Percentiles rank a stretch among this genome's conserved stretches.
Conservation (phyloP, 345 rosid species). For the Limnanthes douglasii region DNA sequence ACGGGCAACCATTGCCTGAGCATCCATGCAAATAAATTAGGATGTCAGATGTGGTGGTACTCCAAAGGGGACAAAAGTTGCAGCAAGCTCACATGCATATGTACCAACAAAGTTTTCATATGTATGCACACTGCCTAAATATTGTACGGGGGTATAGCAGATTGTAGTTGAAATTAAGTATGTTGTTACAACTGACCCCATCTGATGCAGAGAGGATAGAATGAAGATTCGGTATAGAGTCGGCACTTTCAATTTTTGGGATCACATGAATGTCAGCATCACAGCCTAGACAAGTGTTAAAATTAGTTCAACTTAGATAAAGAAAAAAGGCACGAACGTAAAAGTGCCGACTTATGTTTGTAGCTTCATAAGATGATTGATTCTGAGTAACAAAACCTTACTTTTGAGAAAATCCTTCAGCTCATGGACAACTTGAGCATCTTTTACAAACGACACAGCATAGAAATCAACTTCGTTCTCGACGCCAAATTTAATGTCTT, state of each 20-base stretch:
- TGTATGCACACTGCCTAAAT: too few species aligned
- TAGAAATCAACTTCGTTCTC: conserved; percentile 92
- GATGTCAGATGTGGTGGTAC: too few species aligned
- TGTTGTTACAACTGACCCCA: conserved; percentile 50
- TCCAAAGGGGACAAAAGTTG: too few species aligned
- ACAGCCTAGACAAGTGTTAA: conserved; percentile 37
- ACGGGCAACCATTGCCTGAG: conserved; percentile 98
- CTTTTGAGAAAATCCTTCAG: conserved; percentile 76
- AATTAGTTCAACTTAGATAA: conserved; percentile 9
- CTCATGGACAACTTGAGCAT: conserved; percentile 84
- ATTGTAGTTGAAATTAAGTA: not conserved
- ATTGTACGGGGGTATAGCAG: not conserved
- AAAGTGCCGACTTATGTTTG: too few species aligned
- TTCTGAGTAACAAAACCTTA: conserved; percentile 10
- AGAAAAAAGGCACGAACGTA: too few species aligned
- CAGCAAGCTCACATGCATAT: too few species aligned
- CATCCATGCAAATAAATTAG: conserved; percentile 2
- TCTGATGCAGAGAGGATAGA: conserved; percentile 84
- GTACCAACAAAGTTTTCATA: too few species aligned
- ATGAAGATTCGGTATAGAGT: conserved; percentile 84
- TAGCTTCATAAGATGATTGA: not conserved
- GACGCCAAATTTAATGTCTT: conserved; percentile 95
- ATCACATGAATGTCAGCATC: conserved; percentile 74
- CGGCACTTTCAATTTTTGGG: conserved; percentile 90
- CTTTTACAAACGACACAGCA: conserved; percentile 96